Conservation (phyloP, 106 monocot species). For the Xerophyta viscosa region DNA sequence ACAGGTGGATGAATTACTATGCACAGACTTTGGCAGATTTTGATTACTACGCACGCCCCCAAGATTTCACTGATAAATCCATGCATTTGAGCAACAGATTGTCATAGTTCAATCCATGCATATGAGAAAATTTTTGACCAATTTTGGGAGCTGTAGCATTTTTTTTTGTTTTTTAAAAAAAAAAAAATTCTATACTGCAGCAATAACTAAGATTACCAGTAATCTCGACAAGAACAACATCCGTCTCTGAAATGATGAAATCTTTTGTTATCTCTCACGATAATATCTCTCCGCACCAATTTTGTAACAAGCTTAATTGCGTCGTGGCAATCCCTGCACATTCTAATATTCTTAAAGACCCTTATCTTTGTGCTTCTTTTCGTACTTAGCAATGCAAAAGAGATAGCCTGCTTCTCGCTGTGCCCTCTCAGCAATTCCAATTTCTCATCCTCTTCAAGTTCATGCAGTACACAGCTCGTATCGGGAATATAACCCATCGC, state of each 20-base stretch:
- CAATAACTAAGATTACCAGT: slow-evolving; percentile 50
- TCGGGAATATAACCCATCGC: slow-evolving; percentile 49
- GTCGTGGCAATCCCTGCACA: slow-evolving; percentile 55
- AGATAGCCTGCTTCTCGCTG: slow-evolving; percentile 56
- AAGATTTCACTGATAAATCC: too few relatives aligned
- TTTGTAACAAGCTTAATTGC: slow-evolving; percentile 38
- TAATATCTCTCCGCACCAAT: slow-evolving; percentile 32
- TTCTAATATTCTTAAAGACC: slow-evolving; percentile 49
- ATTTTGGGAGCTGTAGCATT: too few relatives aligned
- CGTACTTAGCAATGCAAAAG: slow-evolving; percentile 37
- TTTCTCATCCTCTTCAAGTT: slow-evolving; percentile 48
- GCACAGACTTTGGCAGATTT: too few relatives aligned
- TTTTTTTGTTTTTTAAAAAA: too few relatives aligned
- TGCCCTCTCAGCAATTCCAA: slow-evolving; percentile 34
- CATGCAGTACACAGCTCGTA: slow-evolving; percentile 36
- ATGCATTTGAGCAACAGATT: too few relatives aligned
- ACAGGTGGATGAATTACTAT: too few relatives aligned
- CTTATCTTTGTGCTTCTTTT: slow-evolving; percentile 16
- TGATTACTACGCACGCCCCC: too few relatives aligned
- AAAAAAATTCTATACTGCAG: too few relatives aligned
- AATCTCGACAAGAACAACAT: slow-evolving; percentile 48
- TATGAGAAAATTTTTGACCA: too few relatives aligned
- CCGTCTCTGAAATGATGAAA: slow-evolving; percentile 53
- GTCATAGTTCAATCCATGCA: too few relatives aligned
- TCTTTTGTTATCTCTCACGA: slow-evolving; percentile 49